A percentile compares a stretch with the other conserved stretches of the same genome.
phyloP scores from a whole-genome alignment of 208 protist genomes.

The Acanthamoeba pearcei region DNA sequence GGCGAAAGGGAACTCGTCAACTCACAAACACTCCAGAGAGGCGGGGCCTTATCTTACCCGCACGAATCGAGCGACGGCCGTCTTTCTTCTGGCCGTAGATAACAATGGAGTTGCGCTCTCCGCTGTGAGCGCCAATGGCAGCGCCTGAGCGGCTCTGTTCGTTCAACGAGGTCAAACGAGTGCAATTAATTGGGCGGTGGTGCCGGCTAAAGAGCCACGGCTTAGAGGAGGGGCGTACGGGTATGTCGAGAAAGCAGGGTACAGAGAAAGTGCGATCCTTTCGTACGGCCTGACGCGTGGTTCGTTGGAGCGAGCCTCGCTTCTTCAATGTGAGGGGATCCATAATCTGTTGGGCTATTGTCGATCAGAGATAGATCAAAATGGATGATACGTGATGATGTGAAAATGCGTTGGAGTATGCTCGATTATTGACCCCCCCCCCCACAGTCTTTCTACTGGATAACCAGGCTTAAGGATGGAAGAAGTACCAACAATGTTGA shows the following conservation, averaged over 20 bases:
- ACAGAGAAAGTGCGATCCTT: conserved; percentile 68
- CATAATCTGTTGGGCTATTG: neutral
- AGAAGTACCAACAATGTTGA: no score
- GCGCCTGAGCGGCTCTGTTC: neutral
- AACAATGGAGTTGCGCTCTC: conserved; percentile 49
- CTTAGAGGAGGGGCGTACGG: neutral
- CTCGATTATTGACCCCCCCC: neutral
- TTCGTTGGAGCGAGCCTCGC: conserved; percentile 63
- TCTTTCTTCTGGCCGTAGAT: conserved; percentile 73
- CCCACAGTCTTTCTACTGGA: no score
- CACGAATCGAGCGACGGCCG: conserved; percentile 11
- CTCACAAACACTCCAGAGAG: no score
- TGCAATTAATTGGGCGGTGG: no score
- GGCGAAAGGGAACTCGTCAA: neutral
- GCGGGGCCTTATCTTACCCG: neutral
- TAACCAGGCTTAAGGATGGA: no score
- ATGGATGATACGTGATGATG: neutral
- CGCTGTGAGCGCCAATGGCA: neutral
- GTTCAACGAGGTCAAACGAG: neutral
- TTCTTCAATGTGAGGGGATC: conserved; percentile 56
- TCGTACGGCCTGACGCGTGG: neutral
- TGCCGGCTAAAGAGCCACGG: neutral
- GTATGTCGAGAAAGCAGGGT: conserved; percentile 69
- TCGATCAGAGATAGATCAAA: neutral
- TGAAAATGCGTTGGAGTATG: neutral